These are phyloP conservation scores for Lignosus rhinocerotis DNA, from an alignment of 1,284 basidiomycete genomes.

Conservation along the genomic window DNA sequence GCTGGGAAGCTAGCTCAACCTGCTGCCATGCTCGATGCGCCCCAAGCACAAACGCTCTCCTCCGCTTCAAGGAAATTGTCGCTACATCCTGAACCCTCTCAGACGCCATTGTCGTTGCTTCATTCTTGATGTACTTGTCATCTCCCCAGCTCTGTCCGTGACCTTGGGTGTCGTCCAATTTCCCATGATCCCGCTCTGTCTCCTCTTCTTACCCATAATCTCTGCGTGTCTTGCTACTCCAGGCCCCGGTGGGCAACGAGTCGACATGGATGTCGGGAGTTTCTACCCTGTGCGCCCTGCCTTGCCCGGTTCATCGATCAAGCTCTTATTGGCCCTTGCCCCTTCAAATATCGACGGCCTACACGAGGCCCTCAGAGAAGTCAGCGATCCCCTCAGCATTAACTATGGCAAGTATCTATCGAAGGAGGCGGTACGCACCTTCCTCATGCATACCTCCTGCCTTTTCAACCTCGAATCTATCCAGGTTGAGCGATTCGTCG, in stretches of 20 bases:
- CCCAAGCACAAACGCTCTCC: not conserved
- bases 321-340: not conserved
- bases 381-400: slow-evolving; percentile 17
- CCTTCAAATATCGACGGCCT: slow-evolving; percentile 31
- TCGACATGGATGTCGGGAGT: not conserved
- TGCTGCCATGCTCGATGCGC: not conserved
- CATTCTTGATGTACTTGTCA: not conserved
- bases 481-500: slow-evolving; percentile 36
- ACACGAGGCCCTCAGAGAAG: slow-evolving; percentile 31
- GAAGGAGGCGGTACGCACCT: slow-evolving; percentile 14
- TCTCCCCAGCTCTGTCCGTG: not conserved
- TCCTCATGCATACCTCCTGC: slow-evolving; percentile 18
- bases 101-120: not conserved
- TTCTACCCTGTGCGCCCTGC: not conserved
- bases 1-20: not conserved
- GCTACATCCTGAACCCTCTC: not conserved
- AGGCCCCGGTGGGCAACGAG: not conserved
- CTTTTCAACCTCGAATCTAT: not conserved
- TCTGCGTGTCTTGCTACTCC: not conserved
- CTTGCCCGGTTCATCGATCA: not conserved
- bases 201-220: not conserved
- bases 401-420: slow-evolving; percentile 14
- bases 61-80: not conserved
- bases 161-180: not conserved
- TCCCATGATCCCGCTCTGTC: not conserved